phyloP scores from a whole-genome alignment of 805 yeast species.

The Candida suzukii region DNA sequence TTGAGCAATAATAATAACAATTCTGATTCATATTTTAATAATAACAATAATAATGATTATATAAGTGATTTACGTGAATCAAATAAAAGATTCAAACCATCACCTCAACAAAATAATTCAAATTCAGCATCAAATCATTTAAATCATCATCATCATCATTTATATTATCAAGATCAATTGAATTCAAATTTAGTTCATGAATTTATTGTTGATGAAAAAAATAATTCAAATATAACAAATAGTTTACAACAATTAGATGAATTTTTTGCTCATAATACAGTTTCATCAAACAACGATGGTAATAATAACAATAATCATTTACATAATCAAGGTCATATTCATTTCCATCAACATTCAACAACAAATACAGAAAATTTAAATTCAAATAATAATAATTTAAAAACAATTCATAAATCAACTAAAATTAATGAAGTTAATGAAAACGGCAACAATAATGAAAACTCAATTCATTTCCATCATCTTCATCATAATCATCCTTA shows the following conservation, averaged over 20 bases:
- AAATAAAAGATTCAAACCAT: not conserved
- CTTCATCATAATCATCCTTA: conserved; percentile 27
- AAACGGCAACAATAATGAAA: not conserved
- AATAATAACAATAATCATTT: not conserved
- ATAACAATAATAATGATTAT: not conserved
- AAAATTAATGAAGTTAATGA: not conserved
- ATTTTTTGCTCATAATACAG: not conserved
- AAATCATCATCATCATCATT: conserved; percentile 1
- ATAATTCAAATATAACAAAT: not conserved
- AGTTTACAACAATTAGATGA: not conserved
- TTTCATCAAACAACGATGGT: too few relatives aligned
- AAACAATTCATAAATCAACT: not conserved
- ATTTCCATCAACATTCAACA: conserved; percentile 1
- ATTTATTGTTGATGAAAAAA: not conserved
- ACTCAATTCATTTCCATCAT: conserved; percentile 24
- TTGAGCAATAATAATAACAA: too few relatives aligned
- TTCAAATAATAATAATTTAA: too few relatives aligned
- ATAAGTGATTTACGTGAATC: not conserved
- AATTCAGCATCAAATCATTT: not conserved
- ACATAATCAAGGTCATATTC: not conserved
- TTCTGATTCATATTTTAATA: too few relatives aligned
- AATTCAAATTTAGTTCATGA: not conserved
- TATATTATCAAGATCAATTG: not conserved
- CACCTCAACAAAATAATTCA: not conserved
- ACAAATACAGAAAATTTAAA: not conserved